phyloP scores from a whole-genome alignment of 2,329 filamentous ascomycete species.

The Arthrobotrys conoides region DNA sequence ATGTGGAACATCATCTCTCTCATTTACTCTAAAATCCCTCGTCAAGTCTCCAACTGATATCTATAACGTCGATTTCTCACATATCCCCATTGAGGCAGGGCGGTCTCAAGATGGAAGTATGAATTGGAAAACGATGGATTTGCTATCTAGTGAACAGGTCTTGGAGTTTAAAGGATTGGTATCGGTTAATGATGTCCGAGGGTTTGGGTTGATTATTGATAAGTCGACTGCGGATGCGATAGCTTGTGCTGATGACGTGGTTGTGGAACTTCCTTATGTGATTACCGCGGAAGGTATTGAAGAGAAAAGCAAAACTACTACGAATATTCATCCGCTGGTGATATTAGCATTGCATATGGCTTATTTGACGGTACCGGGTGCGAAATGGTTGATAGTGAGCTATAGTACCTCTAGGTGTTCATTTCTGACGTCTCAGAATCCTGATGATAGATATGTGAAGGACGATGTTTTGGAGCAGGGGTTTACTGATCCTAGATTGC shows the following conservation, averaged over 20 bases:
- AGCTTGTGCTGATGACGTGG: conserved; percentile 46
- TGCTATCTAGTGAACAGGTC: conserved; percentile 27
- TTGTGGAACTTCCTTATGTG: conserved; percentile 17
- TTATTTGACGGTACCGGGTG: conserved; percentile 4
- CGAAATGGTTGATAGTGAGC: conserved; percentile 40
- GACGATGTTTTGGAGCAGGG: neutral
- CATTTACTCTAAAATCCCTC: conserved; percentile 30
- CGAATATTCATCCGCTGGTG: conserved; percentile 26
- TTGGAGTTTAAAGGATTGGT: neutral
- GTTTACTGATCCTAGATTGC: conserved; percentile 17
- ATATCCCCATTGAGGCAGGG: conserved; percentile 20
- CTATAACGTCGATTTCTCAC: conserved; percentile 43
- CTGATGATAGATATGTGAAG: neutral
- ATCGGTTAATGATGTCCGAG: neutral
- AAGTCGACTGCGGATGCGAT: conserved; percentile 54
- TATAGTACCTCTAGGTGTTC: conserved; percentile 44
- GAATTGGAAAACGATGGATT: conserved; percentile 33
- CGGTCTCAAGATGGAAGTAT: conserved; percentile 12
- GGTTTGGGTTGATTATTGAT: conserved; percentile 27
- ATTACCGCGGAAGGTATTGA: conserved; percentile 2
- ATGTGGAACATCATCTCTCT: conserved; percentile 48
- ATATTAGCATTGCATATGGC: conserved; percentile 34
- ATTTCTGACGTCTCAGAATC: conserved; percentile 12
- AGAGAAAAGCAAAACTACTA: neutral
- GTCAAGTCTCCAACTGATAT: conserved; percentile 8